Evolutionary conservation across 2,329 filamentous ascomycete genomes (phyloP).

Genomic region (Polychaeton citri): DNA sequence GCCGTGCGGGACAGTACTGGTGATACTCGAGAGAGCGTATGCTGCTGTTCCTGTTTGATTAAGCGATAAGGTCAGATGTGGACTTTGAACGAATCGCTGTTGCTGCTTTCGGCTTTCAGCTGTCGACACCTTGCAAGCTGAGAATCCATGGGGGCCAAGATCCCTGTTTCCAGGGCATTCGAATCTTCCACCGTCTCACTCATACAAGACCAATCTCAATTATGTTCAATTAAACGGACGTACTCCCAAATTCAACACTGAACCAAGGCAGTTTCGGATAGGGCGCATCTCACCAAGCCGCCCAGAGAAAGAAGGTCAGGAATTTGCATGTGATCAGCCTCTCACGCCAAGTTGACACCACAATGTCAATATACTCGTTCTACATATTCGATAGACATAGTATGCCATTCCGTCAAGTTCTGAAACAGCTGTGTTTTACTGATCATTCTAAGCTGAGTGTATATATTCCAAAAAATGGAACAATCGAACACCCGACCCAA

Average conservation of each 20-base stretch:
- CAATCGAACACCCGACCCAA: conserved; percentile 35
- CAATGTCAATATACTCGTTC: conserved; percentile 55
- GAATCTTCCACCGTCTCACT: too few species aligned
- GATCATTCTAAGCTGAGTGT: conserved; percentile 61
- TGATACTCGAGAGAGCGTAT: not conserved
- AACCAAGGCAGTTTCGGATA: too few species aligned
- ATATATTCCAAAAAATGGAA: conserved; percentile 89
- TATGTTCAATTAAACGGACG: too few species aligned
- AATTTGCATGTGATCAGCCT: too few species aligned
- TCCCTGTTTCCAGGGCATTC: too few species aligned
- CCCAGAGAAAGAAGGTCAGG: too few species aligned
- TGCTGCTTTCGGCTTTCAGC: not conserved
- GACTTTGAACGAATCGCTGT: not conserved
- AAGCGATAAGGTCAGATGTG: not conserved
- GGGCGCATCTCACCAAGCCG: too few species aligned
- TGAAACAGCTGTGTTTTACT: not conserved
- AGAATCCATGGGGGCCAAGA: too few species aligned
- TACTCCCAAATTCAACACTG: too few species aligned
- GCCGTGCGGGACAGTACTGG: not conserved
- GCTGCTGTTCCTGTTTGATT: not conserved
- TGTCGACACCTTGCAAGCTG: not conserved
- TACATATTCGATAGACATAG: conserved; percentile 99
- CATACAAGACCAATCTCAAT: too few species aligned
- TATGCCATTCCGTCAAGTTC: conserved; percentile 32
- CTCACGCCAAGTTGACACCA: not conserved